Evolutionary conservation across 352 stramenopile genomes (phyloP).

Genomic region (Pythium dissotocum): DNA sequence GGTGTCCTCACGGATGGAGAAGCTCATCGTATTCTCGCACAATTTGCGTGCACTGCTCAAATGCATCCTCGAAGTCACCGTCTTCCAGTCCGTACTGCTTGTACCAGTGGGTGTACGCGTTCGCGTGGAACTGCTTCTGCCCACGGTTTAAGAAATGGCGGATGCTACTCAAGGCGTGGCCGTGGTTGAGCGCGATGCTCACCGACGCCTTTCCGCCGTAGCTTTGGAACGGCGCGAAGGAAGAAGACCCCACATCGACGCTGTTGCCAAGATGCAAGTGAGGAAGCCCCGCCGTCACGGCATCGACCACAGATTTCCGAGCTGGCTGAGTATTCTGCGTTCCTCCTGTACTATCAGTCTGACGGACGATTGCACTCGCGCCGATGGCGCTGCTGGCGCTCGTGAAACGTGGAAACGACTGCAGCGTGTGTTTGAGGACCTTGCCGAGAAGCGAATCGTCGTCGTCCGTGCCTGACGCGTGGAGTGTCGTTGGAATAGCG

Average conservation of each 20-base stretch:
- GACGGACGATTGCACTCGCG: slow-evolving; percentile 8
- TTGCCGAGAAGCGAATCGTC: not conserved
- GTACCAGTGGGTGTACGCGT: slow-evolving; percentile 65
- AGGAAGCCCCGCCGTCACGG: slow-evolving; percentile 11
- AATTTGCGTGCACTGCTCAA: slow-evolving; percentile 40
- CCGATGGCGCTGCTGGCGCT: slow-evolving; percentile 11
- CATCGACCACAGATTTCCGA: not conserved
- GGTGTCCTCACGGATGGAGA: slow-evolving; percentile 19
- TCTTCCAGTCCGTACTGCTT: slow-evolving; percentile 60
- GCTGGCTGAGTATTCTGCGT: not conserved
- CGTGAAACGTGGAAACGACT: slow-evolving; percentile 23
- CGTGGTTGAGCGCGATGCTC: slow-evolving; percentile 55
- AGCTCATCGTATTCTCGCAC: slow-evolving; percentile 45
- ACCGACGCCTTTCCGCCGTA: slow-evolving; percentile 28
- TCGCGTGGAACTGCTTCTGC: slow-evolving; percentile 43
- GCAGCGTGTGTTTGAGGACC: slow-evolving; percentile 11
- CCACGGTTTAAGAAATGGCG: slow-evolving; percentile 45
- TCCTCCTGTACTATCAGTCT: not conserved
- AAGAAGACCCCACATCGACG: slow-evolving; percentile 13
- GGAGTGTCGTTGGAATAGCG: not conserved
- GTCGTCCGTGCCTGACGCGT: not conserved
- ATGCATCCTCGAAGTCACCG: slow-evolving; percentile 43
- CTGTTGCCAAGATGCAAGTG: slow-evolving; percentile 11
- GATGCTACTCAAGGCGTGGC: slow-evolving; percentile 41
- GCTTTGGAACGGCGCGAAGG: slow-evolving; percentile 22